phyloP scores from a whole-genome alignment of 768 basidiomycete species.

The Calocera cornea region DNA sequence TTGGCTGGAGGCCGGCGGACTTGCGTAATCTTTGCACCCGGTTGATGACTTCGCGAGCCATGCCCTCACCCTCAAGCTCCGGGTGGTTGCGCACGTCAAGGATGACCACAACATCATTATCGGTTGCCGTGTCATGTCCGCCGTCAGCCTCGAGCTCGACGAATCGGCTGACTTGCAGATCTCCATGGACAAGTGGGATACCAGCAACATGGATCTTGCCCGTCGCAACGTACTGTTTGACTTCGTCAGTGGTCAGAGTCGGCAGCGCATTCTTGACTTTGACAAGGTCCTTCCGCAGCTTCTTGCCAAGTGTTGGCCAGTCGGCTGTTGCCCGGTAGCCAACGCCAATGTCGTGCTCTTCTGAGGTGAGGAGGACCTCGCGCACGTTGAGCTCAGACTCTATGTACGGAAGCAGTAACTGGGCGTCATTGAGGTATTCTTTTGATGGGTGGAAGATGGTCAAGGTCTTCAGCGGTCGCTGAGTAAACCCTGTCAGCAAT shows the following conservation, averaged over 20 bases:
- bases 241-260: conserved; percentile 59
- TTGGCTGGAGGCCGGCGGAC: conserved; percentile 87
- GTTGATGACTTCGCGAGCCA: conserved; percentile 79
- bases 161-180: conserved; percentile 80
- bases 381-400: conserved; percentile 92
- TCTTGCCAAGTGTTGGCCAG: conserved; percentile 86
- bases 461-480: conserved; percentile 88
- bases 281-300: conserved; percentile 80
- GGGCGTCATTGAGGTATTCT: conserved; percentile 74
- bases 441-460: conserved; percentile 82
- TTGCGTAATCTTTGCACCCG: conserved; percentile 91
- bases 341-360: conserved; percentile 75
- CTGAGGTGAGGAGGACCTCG: conserved; percentile 74
- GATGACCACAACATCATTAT: conserved; percentile 88
- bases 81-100: conserved; percentile 80
- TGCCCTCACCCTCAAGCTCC: conserved; percentile 76
- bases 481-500: conserved; percentile 1
- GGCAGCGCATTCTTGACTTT: conserved; percentile 84
- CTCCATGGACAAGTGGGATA: conserved; percentile 79
- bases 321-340: conserved; percentile 86
- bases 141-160: conserved; percentile 59
- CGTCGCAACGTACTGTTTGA: conserved; percentile 59
- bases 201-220: conserved; percentile 79
- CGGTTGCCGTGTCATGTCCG: conserved; percentile 39
- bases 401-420: conserved; percentile 74